A percentile compares a stretch with the other conserved stretches of the same genome.
Conservation (phyloP, 2,329 filamentous ascomycete genomes). For the Lojkania enalia region DNA sequence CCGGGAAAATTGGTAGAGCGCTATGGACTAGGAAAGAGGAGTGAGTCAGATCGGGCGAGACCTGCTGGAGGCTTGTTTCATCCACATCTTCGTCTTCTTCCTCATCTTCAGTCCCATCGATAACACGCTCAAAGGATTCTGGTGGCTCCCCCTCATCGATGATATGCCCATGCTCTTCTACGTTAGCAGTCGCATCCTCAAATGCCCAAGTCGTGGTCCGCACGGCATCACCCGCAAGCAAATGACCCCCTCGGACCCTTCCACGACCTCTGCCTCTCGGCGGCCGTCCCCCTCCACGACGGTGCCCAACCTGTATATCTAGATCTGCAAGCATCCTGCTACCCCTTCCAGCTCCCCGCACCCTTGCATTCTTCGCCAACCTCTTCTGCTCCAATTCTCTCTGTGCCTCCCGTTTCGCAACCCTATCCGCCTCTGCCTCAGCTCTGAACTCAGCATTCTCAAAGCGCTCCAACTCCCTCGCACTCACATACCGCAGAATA, state of each 20-base stretch:
- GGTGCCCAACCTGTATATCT: conserved; percentile 12
- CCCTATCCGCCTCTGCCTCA: conserved; percentile 31
- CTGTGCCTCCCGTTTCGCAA: conserved; percentile 22
- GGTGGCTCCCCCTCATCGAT: background rate
- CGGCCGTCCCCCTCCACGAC: conserved; percentile 10
- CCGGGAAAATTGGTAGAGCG: conserved; percentile 23
- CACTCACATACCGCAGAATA: conserved; percentile 36
- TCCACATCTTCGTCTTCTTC: conserved; percentile 9
- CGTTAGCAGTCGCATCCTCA: background rate
- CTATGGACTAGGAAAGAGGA: conserved; percentile 39
- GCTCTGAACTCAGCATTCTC: conserved; percentile 37
- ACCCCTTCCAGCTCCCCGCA: conserved; percentile 12
- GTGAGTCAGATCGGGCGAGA: conserved; percentile 29
- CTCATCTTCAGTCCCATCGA: conserved; percentile 16
- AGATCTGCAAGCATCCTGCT: conserved; percentile 16
- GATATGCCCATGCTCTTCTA: background rate
- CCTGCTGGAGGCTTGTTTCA: background rate
- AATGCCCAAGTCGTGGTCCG: conserved; percentile 16
- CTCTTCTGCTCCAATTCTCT: conserved; percentile 23
- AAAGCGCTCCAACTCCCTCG: conserved; percentile 35
- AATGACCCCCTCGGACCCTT: conserved; percentile 12
- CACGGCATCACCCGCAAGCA: background rate
- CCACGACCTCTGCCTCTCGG: conserved; percentile 11
- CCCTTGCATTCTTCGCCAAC: conserved; percentile 31
- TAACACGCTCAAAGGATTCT: conserved; percentile 11